A percentile compares a stretch with the other conserved stretches of the same genome.
Conservation (phyloP, 805 yeast species). For the Candida methanosorbosa region DNA sequence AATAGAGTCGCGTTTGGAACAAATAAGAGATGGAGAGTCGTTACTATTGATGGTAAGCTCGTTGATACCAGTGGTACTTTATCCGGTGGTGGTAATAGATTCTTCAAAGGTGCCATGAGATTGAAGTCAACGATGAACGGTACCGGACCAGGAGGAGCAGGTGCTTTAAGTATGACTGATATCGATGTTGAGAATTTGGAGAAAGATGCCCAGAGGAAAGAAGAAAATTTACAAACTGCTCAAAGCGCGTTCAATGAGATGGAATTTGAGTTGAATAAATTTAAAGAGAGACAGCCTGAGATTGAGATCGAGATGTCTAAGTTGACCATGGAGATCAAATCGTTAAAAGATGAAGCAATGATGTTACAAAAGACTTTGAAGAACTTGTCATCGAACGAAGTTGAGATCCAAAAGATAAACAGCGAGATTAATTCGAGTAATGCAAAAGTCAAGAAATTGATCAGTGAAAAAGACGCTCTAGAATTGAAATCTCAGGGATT, state of each 20-base stretch:
- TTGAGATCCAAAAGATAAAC: conserved; percentile 3
- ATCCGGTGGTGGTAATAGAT: conserved; percentile 88
- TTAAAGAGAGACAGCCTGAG: conserved; percentile 63
- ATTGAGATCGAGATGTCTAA: conserved; percentile 55
- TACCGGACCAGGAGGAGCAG: conserved; percentile 17
- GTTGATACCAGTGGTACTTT: conserved; percentile 92
- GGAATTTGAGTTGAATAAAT: conserved; percentile 45
- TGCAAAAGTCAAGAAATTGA: conserved; percentile 24
- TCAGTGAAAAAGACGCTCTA: conserved; percentile 26
- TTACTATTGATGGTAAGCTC: conserved; percentile 84
- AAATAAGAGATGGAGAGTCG: conserved; percentile 68
- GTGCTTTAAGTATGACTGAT: conserved; percentile 32
- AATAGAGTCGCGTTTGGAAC: conserved; percentile 79
- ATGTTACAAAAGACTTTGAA: conserved; percentile 36
- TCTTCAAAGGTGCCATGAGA: conserved; percentile 71
- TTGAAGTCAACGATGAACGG: conserved; percentile 28
- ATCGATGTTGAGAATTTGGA: conserved; percentile 50
- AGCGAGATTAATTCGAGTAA: conserved; percentile 16
- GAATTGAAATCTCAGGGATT: conserved; percentile 46
- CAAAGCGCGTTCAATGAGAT: conserved; percentile 47
- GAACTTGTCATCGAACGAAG: conserved; percentile 19
- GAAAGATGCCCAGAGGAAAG: conserved; percentile 42
- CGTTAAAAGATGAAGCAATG: conserved; percentile 44
- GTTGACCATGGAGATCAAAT: conserved; percentile 52
- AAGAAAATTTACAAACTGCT: conserved; percentile 40